Evolutionary conservation across 306 rosid species (phyloP).

Genomic region (Abrus pulchellus): DNA sequence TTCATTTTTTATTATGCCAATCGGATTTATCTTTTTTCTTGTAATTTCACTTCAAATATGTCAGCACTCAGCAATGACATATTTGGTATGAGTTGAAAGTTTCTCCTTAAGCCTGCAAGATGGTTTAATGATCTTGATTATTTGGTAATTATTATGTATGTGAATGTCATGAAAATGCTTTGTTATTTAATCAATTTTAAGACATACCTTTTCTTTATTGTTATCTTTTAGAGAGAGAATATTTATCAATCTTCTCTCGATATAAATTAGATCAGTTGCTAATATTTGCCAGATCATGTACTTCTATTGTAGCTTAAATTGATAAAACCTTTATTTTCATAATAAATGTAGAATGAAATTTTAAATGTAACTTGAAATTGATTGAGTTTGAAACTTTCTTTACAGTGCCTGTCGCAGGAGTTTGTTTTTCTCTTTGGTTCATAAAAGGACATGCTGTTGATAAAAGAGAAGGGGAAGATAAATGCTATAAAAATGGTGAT

Average conservation of each 20-base stretch:
- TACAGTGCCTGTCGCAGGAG: background rate
- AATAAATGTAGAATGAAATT: slow-evolving; percentile 19
- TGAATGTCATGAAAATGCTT: background rate
- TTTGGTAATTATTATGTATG: background rate
- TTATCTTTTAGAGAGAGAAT: background rate
- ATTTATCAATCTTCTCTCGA: background rate
- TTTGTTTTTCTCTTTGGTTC: slow-evolving; percentile 1
- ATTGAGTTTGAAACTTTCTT: slow-evolving; percentile 8
- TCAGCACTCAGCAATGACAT: background rate
- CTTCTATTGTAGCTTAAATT: background rate
- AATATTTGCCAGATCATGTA: slow-evolving; percentile 11
- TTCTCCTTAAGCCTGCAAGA: background rate
- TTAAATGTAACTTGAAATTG: slow-evolving; percentile 2
- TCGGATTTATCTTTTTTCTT: background rate
- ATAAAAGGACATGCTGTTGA: slow-evolving; percentile 6
- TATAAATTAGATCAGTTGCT: background rate
- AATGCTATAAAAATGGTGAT: slow-evolving; percentile 2
- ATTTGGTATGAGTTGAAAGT: background rate
- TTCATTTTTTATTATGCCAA: background rate
- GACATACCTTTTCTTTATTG: background rate
- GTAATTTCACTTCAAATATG: background rate
- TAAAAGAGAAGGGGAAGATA: background rate
- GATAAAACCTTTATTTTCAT: slow-evolving; percentile 19
- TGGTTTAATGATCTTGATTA: slow-evolving; percentile 5
- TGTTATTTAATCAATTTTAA: background rate